A percentile compares a stretch with the other conserved stretches of the same genome.
phyloP scores from a whole-genome alignment of 2,329 filamentous ascomycete species.

The Ustulina deusta region DNA sequence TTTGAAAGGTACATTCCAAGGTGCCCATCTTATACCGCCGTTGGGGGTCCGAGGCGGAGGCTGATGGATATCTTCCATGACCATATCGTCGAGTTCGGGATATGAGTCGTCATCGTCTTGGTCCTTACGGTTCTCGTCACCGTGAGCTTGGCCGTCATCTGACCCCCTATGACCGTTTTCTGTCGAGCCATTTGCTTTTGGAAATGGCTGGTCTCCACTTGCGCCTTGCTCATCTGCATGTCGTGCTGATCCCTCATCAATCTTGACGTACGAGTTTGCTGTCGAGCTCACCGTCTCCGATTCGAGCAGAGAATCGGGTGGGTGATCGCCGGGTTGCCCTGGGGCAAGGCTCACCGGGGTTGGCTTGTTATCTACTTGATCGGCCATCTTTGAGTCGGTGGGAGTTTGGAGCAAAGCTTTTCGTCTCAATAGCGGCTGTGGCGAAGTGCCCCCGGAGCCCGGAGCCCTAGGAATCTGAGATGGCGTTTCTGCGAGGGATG shows the following conservation, averaged over 20 bases:
- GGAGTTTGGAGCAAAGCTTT: slow-evolving; percentile 17
- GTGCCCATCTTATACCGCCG: slow-evolving; percentile 82
- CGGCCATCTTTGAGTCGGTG: slow-evolving; percentile 35
- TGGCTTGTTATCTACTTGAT: slow-evolving; percentile 29
- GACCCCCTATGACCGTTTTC: not conserved
- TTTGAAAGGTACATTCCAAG: slow-evolving; percentile 77
- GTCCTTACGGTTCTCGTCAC: slow-evolving; percentile 27
- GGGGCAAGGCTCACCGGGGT: not conserved
- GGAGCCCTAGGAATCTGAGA: slow-evolving; percentile 36
- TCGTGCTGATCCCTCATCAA: slow-evolving; percentile 18
- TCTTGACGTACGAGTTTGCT: slow-evolving; percentile 29
- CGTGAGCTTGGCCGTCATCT: slow-evolving; percentile 1
- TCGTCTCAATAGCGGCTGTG: slow-evolving; percentile 32
- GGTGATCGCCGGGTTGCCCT: not conserved
- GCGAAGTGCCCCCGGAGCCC: slow-evolving; percentile 19
- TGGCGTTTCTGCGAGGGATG: slow-evolving; percentile 25
- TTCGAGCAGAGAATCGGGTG: not conserved
- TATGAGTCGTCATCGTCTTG: slow-evolving; percentile 51
- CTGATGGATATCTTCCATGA: slow-evolving; percentile 46
- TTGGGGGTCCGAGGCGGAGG: slow-evolving; percentile 42
- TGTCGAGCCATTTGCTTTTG: slow-evolving; percentile 18
- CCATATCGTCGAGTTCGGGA: slow-evolving; percentile 52
- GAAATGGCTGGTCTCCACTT: not conserved
- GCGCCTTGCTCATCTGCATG: not conserved
- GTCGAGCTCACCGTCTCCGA: slow-evolving; percentile 13